Evolutionary conservation across 2,329 filamentous ascomycete species (phyloP).

Genomic region (Chrysoporthe cubensis): DNA sequence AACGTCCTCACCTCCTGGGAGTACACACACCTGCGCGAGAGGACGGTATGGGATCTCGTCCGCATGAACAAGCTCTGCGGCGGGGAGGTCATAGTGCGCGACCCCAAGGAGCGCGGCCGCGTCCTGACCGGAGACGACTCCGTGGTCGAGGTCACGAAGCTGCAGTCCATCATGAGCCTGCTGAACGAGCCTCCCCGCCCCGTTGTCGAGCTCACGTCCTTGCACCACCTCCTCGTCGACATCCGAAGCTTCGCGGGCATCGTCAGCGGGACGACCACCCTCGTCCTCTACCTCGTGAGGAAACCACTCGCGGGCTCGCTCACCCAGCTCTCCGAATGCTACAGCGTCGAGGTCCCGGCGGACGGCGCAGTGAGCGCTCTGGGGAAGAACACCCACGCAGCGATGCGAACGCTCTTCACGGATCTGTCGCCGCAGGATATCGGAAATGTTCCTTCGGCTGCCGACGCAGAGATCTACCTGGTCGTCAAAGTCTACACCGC

Average conservation of each 20-base stretch:
- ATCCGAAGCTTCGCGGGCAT: conserved; percentile 81
- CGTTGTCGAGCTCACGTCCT: conserved; percentile 67
- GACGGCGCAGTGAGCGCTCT: conserved; percentile 72
- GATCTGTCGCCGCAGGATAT: conserved; percentile 80
- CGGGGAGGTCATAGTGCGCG: conserved; percentile 92
- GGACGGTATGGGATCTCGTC: conserved; percentile 94
- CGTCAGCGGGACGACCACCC: conserved; percentile 72
- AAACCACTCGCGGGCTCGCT: conserved; percentile 68
- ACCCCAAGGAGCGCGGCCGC: conserved; percentile 79
- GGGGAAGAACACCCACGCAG: conserved; percentile 65
- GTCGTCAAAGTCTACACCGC: conserved; percentile 76
- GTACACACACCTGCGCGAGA: conserved; percentile 77
- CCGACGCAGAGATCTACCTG: conserved; percentile 77
- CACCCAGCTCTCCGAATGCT: conserved; percentile 79
- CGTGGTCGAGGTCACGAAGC: conserved; percentile 83
- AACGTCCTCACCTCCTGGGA: conserved; percentile 90
- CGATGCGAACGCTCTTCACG: conserved; percentile 83
- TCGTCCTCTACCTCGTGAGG: conserved; percentile 78
- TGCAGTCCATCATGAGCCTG: conserved; percentile 96
- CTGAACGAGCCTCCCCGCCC: conserved; percentile 79
- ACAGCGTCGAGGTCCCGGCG: conserved; percentile 75
- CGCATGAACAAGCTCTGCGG: conserved; percentile 92
- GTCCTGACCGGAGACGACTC: conserved; percentile 92
- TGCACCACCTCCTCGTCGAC: conserved; percentile 84
- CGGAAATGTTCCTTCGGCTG: conserved; percentile 63